These are phyloP conservation scores for Beauveria rudraprayagi DNA, from an alignment of 2,329 filamentous ascomycete genomes.

Conservation along the genomic window DNA sequence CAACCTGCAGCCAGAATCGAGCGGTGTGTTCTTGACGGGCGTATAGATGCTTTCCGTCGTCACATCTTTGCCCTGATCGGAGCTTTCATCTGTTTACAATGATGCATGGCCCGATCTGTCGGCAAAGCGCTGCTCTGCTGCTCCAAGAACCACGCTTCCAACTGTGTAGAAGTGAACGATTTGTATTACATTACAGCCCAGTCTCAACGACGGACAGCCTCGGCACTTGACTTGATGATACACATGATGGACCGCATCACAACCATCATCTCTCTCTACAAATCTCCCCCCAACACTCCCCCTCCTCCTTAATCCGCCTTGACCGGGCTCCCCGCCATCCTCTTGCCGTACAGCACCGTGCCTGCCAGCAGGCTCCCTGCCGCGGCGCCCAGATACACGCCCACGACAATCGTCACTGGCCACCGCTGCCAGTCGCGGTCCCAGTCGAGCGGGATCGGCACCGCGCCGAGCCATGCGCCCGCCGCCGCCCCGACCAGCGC, in stretches of 20 bases:
- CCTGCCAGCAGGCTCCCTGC: constrained; percentile 59
- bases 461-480: constrained; percentile 86
- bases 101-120: no score
- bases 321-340: constrained; percentile 21
- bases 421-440: constrained; percentile 99
- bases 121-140: neutral
- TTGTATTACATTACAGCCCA: constrained; percentile 1
- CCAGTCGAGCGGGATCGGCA: constrained; percentile 96
- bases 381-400: constrained; percentile 71
- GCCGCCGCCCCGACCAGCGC: constrained; percentile 68
- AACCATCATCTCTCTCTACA: neutral
- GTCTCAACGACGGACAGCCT: neutral
- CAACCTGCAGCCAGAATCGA: neutral
- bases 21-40: neutral
- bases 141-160: no score
- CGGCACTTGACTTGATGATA: neutral
- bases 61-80: neutral
- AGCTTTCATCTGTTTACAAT: no score
- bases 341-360: constrained; percentile 38
- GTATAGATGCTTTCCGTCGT: neutral
- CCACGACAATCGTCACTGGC: constrained; percentile 84
- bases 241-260: neutral
- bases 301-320: constrained; percentile 21
- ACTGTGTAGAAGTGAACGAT: neutral
- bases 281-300: neutral